Percentiles rank a stretch among this genome's conserved stretches.
phyloP scores from a whole-genome alignment of 305 asterid genomes.

The Lippia alba region DNA sequence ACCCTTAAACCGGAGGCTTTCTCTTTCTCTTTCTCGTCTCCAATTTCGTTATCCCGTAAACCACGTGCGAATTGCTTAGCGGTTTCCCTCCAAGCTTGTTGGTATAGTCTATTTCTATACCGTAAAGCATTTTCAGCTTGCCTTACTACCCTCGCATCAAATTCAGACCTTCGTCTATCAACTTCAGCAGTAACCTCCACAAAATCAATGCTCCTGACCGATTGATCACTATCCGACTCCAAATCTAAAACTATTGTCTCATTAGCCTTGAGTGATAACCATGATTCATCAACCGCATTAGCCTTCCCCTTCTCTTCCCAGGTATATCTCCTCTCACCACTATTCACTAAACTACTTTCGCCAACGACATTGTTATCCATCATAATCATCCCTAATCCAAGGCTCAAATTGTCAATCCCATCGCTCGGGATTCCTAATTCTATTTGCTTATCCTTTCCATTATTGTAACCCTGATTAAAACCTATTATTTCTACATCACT shows the following conservation, averaged over 20 bases:
- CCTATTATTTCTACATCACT: conserved; percentile 53
- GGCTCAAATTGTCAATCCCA: conserved; percentile 27
- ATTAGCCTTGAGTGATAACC: conserved; percentile 49
- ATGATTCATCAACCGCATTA: conserved; percentile 41
- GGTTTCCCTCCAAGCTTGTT: conserved; percentile 24
- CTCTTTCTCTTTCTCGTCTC: conserved; percentile 38
- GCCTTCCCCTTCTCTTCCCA: conserved; percentile 62
- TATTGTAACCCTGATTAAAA: conserved; percentile 31
- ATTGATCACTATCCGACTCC: conserved; percentile 29
- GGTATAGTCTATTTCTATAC: background rate
- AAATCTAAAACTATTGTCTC: conserved; percentile 37
- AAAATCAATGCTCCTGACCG: conserved; percentile 14
- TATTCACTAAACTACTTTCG: conserved; percentile 37
- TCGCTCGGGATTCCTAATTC: conserved; percentile 33
- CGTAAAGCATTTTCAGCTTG: conserved; percentile 20
- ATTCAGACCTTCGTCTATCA: conserved; percentile 11
- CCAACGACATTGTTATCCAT: conserved; percentile 34
- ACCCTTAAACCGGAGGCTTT: conserved; percentile 35
- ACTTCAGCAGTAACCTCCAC: conserved; percentile 29
- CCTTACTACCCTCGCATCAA: conserved; percentile 20
- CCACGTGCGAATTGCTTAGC: conserved; percentile 62
- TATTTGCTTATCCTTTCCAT: conserved; percentile 36
- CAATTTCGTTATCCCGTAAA: conserved; percentile 29
- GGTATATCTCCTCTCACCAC: conserved; percentile 47
- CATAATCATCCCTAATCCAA: conserved; percentile 40